Evolutionary conservation across 2,329 filamentous ascomycete genomes (phyloP), one percentile per base, ranked within the genome.

Genomic region (Lizonia empirigonia): DNA sequence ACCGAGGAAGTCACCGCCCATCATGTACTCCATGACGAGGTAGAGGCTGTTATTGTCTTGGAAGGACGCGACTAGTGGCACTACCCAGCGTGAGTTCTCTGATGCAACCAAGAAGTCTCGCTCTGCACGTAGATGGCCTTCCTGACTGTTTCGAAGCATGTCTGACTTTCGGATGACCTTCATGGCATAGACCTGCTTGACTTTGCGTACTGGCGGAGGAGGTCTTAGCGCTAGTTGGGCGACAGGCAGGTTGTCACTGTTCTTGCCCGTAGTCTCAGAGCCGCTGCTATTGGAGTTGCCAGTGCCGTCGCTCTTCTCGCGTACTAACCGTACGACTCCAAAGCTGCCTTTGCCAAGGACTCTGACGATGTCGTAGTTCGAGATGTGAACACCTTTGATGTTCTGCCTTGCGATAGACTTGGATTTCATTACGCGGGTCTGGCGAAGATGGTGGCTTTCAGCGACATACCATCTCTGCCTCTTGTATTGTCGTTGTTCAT

Each of bases 21-120:
- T 88, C 91, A 97, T 97, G 69, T 96, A 99, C 53, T 97, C 92
- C 91, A 97, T 97, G 44, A 97, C 89, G 5, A 99, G 83, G 65
- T 97, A 97, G 5, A 99, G 80, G 62, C 90, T 90, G 33, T 83
- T 82, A 27, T 83, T 78, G 69, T 97, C 94, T 71, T 97, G 91
- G 59, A 97, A 97, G 66, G 91, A 94, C 40, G 90, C 82, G 41
- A 96, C 82, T 27, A 99, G 78, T 1, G 92, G 90, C 2, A 97
- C 90, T 37, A 96, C 86, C 93, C 92, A 97, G 54, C 82, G 83
- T 5, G 91, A 95, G n/a, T 86, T 89, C 69, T 94, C 89, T 1
- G 91, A 92, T 5, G 88, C 85, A 20, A 96, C 91, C 7, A 99
- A 81, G 59, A 97, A 95, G 64, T 97, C 94, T 59, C 93, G 80